These are phyloP conservation scores for Didymella exigua DNA, from an alignment of 2,329 filamentous ascomycete species.

Conservation along the genomic window DNA sequence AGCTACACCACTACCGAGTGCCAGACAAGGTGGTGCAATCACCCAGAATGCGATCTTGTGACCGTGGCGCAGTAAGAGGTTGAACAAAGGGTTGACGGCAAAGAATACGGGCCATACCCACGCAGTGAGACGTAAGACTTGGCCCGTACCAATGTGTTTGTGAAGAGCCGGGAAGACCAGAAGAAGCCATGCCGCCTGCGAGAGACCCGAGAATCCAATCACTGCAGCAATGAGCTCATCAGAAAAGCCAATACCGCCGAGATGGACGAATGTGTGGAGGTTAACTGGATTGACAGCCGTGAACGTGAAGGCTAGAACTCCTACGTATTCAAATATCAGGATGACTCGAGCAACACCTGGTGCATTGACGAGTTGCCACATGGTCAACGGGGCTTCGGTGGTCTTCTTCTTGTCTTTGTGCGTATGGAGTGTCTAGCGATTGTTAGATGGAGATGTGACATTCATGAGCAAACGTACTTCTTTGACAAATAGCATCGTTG, in stretches of 20 bases:
- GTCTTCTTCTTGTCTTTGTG: constrained; percentile 27
- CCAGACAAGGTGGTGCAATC: constrained; percentile 51
- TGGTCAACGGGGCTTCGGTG: constrained; percentile 50
- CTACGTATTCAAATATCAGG: constrained; percentile 68
- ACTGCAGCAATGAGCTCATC: constrained; percentile 68
- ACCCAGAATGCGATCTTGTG: constrained; percentile 63
- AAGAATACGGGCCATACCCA: constrained; percentile 70
- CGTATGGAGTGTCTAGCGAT: constrained; percentile 39
- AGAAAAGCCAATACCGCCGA: constrained; percentile 70
- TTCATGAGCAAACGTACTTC: constrained; percentile 52
- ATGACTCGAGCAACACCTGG: constrained; percentile 72
- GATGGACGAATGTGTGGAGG: constrained; percentile 65
- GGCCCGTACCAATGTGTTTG: constrained; percentile 67
- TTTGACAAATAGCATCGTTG: constrained; percentile 63
- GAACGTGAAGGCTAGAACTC: constrained; percentile 72
- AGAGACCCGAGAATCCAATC: constrained; percentile 67
- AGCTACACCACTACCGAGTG: constrained; percentile 66
- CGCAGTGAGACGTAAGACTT: constrained; percentile 65
- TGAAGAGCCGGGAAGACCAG: constrained; percentile 73
- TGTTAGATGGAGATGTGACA: constrained; percentile 2
- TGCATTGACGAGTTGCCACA: constrained; percentile 61
- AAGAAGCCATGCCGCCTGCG: constrained; percentile 74
- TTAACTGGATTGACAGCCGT: constrained; percentile 73
- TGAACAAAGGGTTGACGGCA: constrained; percentile 58
- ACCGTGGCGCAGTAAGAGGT: constrained; percentile 60